Percentiles rank a stretch among this genome's conserved stretches.
These are phyloP conservation scores for Penicillium sclerotigenum DNA, from an alignment of 2,329 filamentous ascomycete species.

Conservation along the genomic window DNA sequence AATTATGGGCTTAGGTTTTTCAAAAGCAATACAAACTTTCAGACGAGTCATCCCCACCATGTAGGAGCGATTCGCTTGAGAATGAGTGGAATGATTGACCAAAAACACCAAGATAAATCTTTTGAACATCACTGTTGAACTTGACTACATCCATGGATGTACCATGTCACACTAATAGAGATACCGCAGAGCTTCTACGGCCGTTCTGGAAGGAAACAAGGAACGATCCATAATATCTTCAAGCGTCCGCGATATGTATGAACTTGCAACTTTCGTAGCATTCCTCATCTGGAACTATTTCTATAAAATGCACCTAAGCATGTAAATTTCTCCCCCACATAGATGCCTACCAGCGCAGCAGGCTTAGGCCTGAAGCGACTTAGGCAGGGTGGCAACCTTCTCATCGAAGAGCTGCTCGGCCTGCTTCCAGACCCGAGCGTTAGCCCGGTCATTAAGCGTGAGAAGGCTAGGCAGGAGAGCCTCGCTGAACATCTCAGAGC, in stretches of 20 bases:
- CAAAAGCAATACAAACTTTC: neutral
- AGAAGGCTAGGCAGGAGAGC: slow-evolving; percentile 75
- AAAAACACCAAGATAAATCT: neutral
- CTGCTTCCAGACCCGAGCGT: slow-evolving; percentile 72
- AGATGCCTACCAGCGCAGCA: neutral
- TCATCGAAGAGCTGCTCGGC: slow-evolving; percentile 81
- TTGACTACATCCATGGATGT: neutral
- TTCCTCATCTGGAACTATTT: slow-evolving; percentile 9
- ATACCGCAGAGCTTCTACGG: neutral
- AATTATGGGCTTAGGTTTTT: neutral
- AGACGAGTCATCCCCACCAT: neutral
- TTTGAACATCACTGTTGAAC: neutral
- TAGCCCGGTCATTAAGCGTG: slow-evolving; percentile 70
- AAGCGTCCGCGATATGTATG: neutral
- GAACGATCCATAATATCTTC: neutral
- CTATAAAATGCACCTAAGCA: slow-evolving; percentile 18
- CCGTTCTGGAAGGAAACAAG: neutral
- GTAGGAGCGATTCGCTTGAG: neutral
- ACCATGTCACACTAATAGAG: neutral
- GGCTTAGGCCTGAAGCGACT: slow-evolving; percentile 20
- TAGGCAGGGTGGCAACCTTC: slow-evolving; percentile 70
- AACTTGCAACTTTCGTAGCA: slow-evolving; percentile 16
- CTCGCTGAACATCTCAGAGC: slow-evolving; percentile 77
- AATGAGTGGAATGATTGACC: neutral
- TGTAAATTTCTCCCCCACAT: slow-evolving; percentile 6